phyloP scores from a whole-genome alignment of 495 filamentous ascomycete species.

The Thermothielavioides terrestris region DNA sequence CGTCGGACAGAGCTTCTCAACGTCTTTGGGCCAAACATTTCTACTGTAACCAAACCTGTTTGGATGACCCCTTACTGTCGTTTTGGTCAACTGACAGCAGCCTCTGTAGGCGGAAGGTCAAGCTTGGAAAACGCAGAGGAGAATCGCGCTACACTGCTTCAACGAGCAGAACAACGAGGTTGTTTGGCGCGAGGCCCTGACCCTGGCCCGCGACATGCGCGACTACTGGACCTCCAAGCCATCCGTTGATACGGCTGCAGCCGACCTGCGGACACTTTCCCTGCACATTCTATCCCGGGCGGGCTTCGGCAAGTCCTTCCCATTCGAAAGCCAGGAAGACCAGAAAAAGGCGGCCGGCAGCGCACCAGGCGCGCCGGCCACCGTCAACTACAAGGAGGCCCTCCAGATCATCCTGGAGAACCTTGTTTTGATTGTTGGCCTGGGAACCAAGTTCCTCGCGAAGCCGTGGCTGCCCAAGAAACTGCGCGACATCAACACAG shows the following conservation, averaged over 20 bases:
- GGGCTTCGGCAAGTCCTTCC: slow-evolving; percentile 36
- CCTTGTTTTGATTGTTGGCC: slow-evolving; percentile 23
- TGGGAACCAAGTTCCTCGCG: slow-evolving; percentile 19
- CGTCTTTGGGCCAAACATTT: slow-evolving; percentile 41
- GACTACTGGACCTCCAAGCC: slow-evolving; percentile 29
- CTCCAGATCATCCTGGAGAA: slow-evolving; percentile 28
- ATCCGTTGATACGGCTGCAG: slow-evolving; percentile 13
- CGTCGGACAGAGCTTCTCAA: slow-evolving; percentile 23
- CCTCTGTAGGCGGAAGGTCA: slow-evolving; percentile 22
- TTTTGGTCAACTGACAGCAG: background rate
- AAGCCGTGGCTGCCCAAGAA: slow-evolving; percentile 22
- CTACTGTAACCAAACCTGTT: slow-evolving; percentile 22
- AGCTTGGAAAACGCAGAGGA: slow-evolving; percentile 42
- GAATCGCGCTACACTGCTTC: slow-evolving; percentile 34
- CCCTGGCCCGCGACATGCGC: slow-evolving; percentile 43
- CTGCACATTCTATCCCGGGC: slow-evolving; percentile 39
- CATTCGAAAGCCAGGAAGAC: slow-evolving; percentile 20
- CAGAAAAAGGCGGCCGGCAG: background rate
- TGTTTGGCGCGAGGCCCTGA: slow-evolving; percentile 32
- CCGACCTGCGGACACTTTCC: slow-evolving; percentile 36
- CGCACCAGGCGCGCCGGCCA: background rate
- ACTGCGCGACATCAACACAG: slow-evolving; percentile 18
- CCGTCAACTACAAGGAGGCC: slow-evolving; percentile 25
- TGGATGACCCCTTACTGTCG: slow-evolving; percentile 6
- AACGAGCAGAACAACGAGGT: slow-evolving; percentile 41